phyloP scores from a whole-genome alignment of 768 basidiomycete genomes.

The Termitomyces sp. region DNA sequence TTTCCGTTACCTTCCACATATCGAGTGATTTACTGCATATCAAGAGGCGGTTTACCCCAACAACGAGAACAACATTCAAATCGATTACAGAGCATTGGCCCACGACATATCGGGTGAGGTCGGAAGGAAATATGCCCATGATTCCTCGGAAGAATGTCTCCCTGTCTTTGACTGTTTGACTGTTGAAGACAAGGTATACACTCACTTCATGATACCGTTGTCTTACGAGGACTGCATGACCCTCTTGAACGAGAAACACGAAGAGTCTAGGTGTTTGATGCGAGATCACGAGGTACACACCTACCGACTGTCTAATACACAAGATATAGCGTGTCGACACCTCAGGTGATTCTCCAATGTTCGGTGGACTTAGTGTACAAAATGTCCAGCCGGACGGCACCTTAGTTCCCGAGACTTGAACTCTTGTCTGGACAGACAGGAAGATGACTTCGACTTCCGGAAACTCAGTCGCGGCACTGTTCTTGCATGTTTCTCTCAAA shows the following conservation, averaged over 20 bases:
- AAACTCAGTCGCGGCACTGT: neutral
- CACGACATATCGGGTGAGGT: neutral
- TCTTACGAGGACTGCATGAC: neutral
- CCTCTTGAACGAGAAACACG: neutral
- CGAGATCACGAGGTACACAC: neutral
- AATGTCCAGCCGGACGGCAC: neutral
- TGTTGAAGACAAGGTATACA: neutral
- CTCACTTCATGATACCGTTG: neutral
- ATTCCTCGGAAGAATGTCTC: neutral
- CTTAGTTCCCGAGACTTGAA: neutral
- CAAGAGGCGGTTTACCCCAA: constrained; percentile 1
- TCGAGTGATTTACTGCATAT: neutral
- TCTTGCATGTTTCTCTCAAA: neutral
- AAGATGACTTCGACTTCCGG: neutral
- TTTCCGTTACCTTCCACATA: neutral
- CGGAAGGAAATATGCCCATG: neutral
- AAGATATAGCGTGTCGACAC: constrained; percentile 3
- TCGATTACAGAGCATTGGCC: neutral
- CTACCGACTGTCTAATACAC: neutral
- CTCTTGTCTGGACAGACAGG: neutral
- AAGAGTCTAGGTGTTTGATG: neutral
- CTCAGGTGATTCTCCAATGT: neutral
- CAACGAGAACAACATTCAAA: neutral
- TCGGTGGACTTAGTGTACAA: neutral
- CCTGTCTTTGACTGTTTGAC: neutral